Percentiles rank a stretch among this genome's conserved stretches.
Evolutionary conservation across 768 basidiomycete species (phyloP).

Genomic region (Leccinum disarticulatum): DNA sequence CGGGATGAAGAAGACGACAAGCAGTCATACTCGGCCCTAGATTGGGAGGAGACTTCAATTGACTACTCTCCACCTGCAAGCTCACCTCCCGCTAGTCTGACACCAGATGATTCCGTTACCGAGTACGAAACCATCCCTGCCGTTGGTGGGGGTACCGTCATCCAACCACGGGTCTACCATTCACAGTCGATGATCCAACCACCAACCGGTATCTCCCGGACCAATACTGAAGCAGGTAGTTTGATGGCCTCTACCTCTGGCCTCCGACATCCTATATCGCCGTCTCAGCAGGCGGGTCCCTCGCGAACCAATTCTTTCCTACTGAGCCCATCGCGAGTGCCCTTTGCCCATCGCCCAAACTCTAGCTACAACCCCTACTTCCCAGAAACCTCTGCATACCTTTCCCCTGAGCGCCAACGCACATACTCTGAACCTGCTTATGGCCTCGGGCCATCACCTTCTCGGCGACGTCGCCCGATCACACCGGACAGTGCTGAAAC

Average conservation of each 20-base stretch:
- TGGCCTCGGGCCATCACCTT: constrained; percentile 25
- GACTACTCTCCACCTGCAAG: constrained; percentile 47
- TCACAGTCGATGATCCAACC: constrained; percentile 75
- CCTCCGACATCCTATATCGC: constrained; percentile 4
- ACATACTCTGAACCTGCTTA: constrained; percentile 19
- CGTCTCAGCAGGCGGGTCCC: constrained; percentile 31
- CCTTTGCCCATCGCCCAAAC: constrained; percentile 20
- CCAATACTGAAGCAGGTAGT: constrained; percentile 57
- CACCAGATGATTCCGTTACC: constrained; percentile 43
- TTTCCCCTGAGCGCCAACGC: constrained; percentile 2
- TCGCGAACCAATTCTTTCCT: constrained; percentile 15
- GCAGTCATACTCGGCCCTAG: no score
- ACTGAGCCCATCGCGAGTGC: constrained; percentile 7
- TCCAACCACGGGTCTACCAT: constrained; percentile 82
- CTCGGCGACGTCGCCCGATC: constrained; percentile 34
- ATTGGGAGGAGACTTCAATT: constrained; percentile 65
- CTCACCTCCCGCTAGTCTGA: constrained; percentile 45
- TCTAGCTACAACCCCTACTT: constrained; percentile 23
- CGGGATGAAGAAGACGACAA: no score
- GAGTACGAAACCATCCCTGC: constrained; percentile 91
- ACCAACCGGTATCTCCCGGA: constrained; percentile 28
- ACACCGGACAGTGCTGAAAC: constrained; percentile 56
- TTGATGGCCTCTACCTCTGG: neutral
- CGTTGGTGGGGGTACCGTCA: constrained; percentile 86
- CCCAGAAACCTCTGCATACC: constrained; percentile 5